These are phyloP conservation scores for Eucalyptus microcorys DNA, from an alignment of 345 rosid species.

Conservation along the genomic window DNA sequence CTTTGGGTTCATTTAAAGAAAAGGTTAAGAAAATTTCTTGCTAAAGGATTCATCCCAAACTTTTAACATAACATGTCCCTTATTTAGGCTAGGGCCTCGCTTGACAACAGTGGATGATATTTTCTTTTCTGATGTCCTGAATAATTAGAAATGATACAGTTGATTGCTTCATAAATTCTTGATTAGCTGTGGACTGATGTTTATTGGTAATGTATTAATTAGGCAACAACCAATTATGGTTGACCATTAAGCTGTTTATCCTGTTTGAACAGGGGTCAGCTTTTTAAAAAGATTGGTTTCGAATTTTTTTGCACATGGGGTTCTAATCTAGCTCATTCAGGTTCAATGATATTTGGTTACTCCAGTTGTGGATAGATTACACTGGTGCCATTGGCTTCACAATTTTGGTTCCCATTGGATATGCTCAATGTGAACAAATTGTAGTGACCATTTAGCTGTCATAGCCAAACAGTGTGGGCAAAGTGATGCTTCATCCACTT, in stretches of 20 bases:
- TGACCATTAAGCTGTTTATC: not conserved
- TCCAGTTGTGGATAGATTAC: not conserved
- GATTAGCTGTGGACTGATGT: not conserved
- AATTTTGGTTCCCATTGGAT: not conserved
- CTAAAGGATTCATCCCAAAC: not conserved
- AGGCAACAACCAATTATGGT: not conserved
- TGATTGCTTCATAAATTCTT: not conserved
- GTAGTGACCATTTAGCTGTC: not conserved
- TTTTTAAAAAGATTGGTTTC: not conserved
- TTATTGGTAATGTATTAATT: not conserved
- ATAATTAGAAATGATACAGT: not conserved
- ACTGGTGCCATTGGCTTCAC: not conserved
- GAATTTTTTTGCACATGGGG: not conserved
- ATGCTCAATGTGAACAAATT: not conserved
- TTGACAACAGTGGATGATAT: not conserved
- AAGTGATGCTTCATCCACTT: not conserved
- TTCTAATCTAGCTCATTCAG: not conserved
- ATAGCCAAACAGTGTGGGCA: not conserved
- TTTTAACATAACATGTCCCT: not conserved
- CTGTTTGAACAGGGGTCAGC: not conserved
- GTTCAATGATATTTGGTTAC: not conserved
- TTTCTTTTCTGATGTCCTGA: not conserved
- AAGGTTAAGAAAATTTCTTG: not conserved
- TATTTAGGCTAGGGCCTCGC: not conserved
- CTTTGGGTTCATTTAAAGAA: not conserved